Evolutionary conservation across 768 basidiomycete species (phyloP).

Genomic region (Auriscalpium vulgare): DNA sequence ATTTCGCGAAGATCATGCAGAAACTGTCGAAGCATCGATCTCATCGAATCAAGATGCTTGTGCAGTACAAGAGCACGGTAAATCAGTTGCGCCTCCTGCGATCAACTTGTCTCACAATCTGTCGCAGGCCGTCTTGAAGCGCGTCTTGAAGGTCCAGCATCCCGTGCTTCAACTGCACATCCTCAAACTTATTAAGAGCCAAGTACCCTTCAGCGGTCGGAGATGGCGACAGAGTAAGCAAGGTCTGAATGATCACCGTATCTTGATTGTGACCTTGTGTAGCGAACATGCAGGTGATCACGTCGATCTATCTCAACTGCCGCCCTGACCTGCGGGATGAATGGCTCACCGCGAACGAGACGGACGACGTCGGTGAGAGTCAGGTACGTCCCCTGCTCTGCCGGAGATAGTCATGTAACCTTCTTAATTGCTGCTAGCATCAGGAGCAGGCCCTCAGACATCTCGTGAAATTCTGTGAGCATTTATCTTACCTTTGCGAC

Average conservation of each 20-base stretch:
- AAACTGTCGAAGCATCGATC: conserved; percentile 93
- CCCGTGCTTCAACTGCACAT: conserved; percentile 91
- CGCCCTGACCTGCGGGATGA: conserved; percentile 95
- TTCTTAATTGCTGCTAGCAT: conserved; percentile 46
- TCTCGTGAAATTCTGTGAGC: conserved; percentile 89
- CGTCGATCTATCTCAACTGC: conserved; percentile 95
- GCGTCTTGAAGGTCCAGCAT: conserved; percentile 89
- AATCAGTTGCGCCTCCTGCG: conserved; percentile 19
- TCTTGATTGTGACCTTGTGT: conserved; percentile 4
- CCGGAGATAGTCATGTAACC: neutral
- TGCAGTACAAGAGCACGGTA: conserved; percentile 97
- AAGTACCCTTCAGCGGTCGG: conserved; percentile 95
- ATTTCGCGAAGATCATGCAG: conserved; percentile 97
- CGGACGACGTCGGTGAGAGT: conserved; percentile 88
- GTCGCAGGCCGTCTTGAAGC: conserved; percentile 83
- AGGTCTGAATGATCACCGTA: neutral
- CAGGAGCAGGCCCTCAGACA: conserved; percentile 90
- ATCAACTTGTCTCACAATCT: neutral
- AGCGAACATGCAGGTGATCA: conserved; percentile 99
- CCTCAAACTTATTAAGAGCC: conserved; percentile 95
- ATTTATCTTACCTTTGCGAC: conserved; percentile 1
- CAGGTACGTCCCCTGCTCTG: conserved; percentile 42
- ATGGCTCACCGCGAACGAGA: conserved; percentile 91
- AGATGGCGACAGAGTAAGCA: conserved; percentile 91
- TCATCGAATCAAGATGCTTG: conserved; percentile 91